Evolutionary conservation across 805 yeast genomes (phyloP).

Genomic region (Candida incommunis): DNA sequence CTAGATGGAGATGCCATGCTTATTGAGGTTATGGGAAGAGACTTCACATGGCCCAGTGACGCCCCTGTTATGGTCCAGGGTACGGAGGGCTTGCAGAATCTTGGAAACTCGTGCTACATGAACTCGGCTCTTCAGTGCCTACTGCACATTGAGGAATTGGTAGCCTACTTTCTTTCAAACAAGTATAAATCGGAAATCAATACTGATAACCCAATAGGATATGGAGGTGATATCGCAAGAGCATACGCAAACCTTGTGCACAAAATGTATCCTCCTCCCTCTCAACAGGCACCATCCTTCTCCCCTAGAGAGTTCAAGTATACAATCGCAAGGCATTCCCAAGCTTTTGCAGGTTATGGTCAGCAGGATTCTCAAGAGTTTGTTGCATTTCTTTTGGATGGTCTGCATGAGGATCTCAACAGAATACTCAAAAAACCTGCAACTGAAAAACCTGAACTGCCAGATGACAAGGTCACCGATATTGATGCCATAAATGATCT

Average conservation of each 20-base stretch:
- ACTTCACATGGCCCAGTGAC: not conserved
- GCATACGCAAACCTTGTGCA: slow-evolving; percentile 61
- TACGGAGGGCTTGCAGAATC: slow-evolving; percentile 45
- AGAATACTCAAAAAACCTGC: slow-evolving; percentile 72
- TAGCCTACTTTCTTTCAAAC: slow-evolving; percentile 51
- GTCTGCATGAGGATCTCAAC: slow-evolving; percentile 75
- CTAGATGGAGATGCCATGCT: not conserved
- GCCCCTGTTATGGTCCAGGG: slow-evolving; percentile 24
- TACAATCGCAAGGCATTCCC: slow-evolving; percentile 64
- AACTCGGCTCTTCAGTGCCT: slow-evolving; percentile 87
- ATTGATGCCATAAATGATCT: slow-evolving; percentile 38
- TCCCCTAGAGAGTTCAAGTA: slow-evolving; percentile 69
- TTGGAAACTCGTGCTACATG: slow-evolving; percentile 93
- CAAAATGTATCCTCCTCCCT: slow-evolving; percentile 32
- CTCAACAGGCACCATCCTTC: slow-evolving; percentile 17
- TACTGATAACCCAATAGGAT: slow-evolving; percentile 68
- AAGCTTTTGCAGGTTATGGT: slow-evolving; percentile 54
- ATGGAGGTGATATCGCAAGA: slow-evolving; percentile 64
- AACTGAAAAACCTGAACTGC: slow-evolving; percentile 70
- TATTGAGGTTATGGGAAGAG: not conserved
- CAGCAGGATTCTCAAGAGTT: slow-evolving; percentile 86
- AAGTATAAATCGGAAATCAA: slow-evolving; percentile 56
- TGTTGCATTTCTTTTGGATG: slow-evolving; percentile 57
- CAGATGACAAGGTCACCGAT: slow-evolving; percentile 41
- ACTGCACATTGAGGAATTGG: slow-evolving; percentile 69